Conservation (phyloP, 345 rosid genomes). For the Eucalyptus cladocalyx region DNA sequence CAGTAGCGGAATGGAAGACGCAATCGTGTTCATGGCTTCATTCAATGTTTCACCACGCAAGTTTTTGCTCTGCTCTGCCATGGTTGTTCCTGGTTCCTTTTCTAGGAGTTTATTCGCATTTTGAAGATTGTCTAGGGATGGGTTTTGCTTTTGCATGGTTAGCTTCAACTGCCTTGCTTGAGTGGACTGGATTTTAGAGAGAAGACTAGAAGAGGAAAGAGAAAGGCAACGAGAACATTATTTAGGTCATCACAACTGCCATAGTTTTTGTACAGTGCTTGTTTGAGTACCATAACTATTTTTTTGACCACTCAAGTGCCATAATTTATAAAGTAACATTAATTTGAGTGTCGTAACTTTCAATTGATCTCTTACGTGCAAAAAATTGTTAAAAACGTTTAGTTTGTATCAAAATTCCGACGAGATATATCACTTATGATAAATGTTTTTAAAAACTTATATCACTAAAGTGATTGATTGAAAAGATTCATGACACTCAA, state of each 20-base stretch:
- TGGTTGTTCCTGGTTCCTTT: neutral
- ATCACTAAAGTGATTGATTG: neutral
- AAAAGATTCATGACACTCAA: neutral
- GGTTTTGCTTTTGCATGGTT: neutral
- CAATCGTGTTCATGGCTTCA: neutral
- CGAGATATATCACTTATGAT: fast-evolving
- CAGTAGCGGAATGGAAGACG: neutral
- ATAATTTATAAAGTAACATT: too few relatives aligned
- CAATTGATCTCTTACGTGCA: too few relatives aligned
- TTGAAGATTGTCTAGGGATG: neutral
- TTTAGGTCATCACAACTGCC: neutral
- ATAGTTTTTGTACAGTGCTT: too few relatives aligned
- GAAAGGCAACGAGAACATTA: too few relatives aligned
- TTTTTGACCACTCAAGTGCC: neutral
- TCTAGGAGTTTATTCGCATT: neutral
- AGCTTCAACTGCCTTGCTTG: neutral
- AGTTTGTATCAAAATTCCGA: fast-evolving
- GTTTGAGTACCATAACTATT: too few relatives aligned
- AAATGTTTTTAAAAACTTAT: too few relatives aligned
- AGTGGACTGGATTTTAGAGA: neutral
- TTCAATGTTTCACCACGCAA: neutral
- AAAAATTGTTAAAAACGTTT: too few relatives aligned
- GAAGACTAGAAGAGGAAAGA: neutral
- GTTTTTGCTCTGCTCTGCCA: neutral
- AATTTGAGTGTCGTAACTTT: neutral